These are phyloP conservation scores for Mimosa pudica DNA, from an alignment of 306 rosid genomes.

Conservation along the genomic window DNA sequence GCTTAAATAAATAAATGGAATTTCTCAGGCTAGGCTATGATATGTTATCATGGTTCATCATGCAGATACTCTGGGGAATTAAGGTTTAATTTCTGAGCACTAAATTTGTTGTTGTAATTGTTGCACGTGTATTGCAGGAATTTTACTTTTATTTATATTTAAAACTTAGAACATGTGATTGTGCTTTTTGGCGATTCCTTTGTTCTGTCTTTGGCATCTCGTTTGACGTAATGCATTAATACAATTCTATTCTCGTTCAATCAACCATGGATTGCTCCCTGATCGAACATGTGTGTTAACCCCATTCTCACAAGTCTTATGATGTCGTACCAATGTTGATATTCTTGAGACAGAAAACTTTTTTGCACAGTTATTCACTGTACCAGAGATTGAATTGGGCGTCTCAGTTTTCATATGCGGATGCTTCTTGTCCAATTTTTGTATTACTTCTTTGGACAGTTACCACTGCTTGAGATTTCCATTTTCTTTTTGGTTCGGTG, in stretches of 20 bases:
- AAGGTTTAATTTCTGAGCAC: constrained; percentile 36
- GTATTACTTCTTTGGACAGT: background rate
- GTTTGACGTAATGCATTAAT: constrained; percentile 3
- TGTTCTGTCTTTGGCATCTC: constrained; percentile 24
- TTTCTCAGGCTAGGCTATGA: constrained; percentile 26
- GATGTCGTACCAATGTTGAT: background rate
- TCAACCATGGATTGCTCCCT: background rate
- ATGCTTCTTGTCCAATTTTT: background rate
- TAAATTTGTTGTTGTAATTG: background rate
- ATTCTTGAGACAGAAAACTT: background rate
- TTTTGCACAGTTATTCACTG: constrained; percentile 31
- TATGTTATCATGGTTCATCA: constrained; percentile 14
- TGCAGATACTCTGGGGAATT: constrained; percentile 34
- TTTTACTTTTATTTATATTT: constrained; percentile 1
- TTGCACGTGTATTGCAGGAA: background rate
- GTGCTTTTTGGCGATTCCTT: constrained; percentile 17
- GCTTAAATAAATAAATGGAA: constrained; percentile 28
- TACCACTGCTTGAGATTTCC: background rate
- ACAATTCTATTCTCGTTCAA: background rate
- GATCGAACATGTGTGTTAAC: background rate
- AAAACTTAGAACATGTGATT: constrained; percentile 29
- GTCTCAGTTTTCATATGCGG: constrained; percentile 17
- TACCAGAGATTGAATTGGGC: constrained; percentile 33
- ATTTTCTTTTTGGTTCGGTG: background rate
- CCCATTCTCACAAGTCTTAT: background rate